Base-by-base conservation (phyloP, 1,139 yeast species). In the Suzukiozyma palmioleophila region DNA sequence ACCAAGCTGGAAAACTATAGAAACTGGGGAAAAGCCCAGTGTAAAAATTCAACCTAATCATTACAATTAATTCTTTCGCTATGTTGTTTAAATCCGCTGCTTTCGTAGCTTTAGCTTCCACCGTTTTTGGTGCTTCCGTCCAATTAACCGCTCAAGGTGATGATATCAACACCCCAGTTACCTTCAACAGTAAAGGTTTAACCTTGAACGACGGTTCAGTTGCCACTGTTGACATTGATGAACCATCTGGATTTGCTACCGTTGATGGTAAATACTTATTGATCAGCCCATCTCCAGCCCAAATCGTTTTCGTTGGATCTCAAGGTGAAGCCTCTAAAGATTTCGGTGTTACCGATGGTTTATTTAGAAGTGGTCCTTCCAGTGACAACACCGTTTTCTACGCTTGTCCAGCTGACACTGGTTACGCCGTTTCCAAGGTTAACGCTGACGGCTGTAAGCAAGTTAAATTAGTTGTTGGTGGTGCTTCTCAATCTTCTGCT, bases 241-340 rank as follows among this genome's bases (percentile, higher is more conserved):
- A 62, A 42, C 68, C 69, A 35, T 48, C 57, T 41, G 68, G 67
- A 15, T 59, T 46, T 48, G 47, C 60, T 32, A 33, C 44, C 18
- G 50, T 51, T 35, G 52, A 44, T 33, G 62, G 56, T 22, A 35
- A 51, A 38, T 52, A 53, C 41, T 21, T 37, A 25, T 8, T 27
- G 10, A 48, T 60, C 32, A 38, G 39, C 18, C 40, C 53, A 22
- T 33, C 46, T 33, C 49, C 53, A 3, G 43, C 39, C 4, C 52
- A 55, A 14, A 41, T 48, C 5, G 34, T 39, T 22, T 27, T 39
- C 16, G 39, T 30, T 22, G 55, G 53, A 35, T 25, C 52, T 32
- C 28, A 39, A 28, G 47, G 38, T 36, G 43, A 51, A 7, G 62
- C 62, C 38, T 50, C 64, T 24, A 53, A 46, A 43, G 60, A 52